phyloP scores from a whole-genome alignment of 2,329 filamentous ascomycete species.

The Hymenoscyphus occultus region DNA sequence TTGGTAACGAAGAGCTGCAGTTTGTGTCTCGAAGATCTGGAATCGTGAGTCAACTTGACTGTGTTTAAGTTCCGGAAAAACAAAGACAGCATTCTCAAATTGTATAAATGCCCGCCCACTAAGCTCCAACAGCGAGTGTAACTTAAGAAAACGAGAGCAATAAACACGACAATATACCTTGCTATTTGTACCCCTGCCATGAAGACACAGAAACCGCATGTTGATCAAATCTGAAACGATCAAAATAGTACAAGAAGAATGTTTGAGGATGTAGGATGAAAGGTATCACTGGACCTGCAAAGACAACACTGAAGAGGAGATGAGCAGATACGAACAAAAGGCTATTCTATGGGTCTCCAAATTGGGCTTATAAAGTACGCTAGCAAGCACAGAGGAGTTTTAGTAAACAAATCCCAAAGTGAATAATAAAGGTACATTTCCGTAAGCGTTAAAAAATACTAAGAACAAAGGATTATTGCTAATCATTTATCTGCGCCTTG shows the following conservation, averaged over 20 bases:
- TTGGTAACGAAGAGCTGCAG: constrained; percentile 6
- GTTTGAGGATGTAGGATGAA: neutral
- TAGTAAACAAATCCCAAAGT: neutral
- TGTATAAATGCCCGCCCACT: neutral
- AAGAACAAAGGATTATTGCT: too few species aligned
- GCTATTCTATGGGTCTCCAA: neutral
- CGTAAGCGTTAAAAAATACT: too few species aligned
- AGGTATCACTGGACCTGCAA: neutral
- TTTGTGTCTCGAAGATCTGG: constrained; percentile 2
- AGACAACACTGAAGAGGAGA: neutral
- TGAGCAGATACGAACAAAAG: neutral
- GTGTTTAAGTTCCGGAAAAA: neutral
- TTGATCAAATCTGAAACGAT: neutral
- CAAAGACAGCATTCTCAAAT: neutral
- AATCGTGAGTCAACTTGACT: neutral
- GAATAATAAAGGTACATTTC: too few species aligned
- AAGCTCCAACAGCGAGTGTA: neutral
- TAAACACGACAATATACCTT: neutral
- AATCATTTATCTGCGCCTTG: too few species aligned
- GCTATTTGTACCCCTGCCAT: constrained; percentile 6
- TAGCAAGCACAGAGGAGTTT: neutral
- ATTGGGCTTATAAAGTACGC: neutral
- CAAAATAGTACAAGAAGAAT: neutral
- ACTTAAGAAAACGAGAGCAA: neutral
- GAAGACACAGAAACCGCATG: constrained; percentile 8